Percentiles rank a stretch among this genome's conserved stretches.
Conservation (phyloP, 768 basidiomycete genomes). For the Sporobolomyces phaffii region DNA sequence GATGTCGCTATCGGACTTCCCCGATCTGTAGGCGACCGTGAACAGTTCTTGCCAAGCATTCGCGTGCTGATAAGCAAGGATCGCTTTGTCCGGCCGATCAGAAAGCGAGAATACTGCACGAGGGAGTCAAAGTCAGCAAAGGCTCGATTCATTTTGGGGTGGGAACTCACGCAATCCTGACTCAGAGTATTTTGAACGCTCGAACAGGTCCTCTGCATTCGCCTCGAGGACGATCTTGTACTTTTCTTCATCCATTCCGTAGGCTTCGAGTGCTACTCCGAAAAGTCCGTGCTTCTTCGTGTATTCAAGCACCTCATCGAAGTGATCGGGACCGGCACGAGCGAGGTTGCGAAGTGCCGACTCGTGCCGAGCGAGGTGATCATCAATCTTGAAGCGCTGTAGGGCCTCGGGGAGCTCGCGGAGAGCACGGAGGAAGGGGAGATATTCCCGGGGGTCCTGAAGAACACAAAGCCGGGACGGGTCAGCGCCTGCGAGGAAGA, state of each 20-base stretch:
- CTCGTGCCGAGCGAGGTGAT: constrained; percentile 70
- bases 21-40: constrained; percentile 58
- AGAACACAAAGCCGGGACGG: neutral
- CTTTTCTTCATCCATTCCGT: constrained; percentile 61
- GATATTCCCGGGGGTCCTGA: constrained; percentile 94
- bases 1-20: constrained; percentile 56
- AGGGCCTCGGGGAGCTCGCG: constrained; percentile 71
- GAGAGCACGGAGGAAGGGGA: constrained; percentile 90
- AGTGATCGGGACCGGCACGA: constrained; percentile 66
- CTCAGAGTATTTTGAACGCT: constrained; percentile 71
- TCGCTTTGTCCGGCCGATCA: constrained; percentile 60
- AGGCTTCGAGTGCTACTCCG: constrained; percentile 65
- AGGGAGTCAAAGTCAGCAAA: constrained; percentile 10
- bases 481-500: neutral
- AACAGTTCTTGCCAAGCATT: constrained; percentile 89
- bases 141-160: neutral
- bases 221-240: constrained; percentile 37
- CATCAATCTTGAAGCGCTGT: constrained; percentile 85
- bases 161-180: constrained; percentile 64
- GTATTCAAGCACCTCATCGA: constrained; percentile 74
- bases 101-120: constrained; percentile 66
- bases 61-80: constrained; percentile 80
- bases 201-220: constrained; percentile 55
- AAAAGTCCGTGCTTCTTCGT: constrained; percentile 72
- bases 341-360: constrained; percentile 70